Base-by-base conservation (phyloP, 306 rosid species). In the Glycine latifolia region DNA sequence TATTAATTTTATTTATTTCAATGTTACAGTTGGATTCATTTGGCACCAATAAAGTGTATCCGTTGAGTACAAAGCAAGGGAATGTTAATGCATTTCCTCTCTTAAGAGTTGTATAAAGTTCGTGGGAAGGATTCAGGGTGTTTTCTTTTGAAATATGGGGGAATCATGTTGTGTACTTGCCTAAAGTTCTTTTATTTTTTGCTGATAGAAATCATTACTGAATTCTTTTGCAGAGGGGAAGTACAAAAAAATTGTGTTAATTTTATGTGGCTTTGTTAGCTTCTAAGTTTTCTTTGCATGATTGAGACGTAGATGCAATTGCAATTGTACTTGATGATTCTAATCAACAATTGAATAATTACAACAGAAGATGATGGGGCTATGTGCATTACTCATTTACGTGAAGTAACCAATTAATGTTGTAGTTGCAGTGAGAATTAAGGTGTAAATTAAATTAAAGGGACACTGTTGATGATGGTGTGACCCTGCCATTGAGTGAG, bases 201-300 rank as follows among this genome's bases (percentile, higher is more conserved):
- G 58, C 59, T 17, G 37, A 43, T 10, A 6, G 58, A 55, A 81
- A 81, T 81, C 61, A 81, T 81, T 81, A 75, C 80, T 44, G n/a
- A 47, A 10, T 15, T 14, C 17, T 59, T 71, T 47, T 10, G 60
- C 39, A 56, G 5, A 63, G 17, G 13, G 13, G 55, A 75, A 60
- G 37, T 67, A 50, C 56, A n/a, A 71, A 71, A 14, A 53, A 17
- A 53, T 13, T 13, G 71, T 48, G 20, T 7, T 60, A 43, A 54
- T 68, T 68, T 81, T 81, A 46, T 46, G 79, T 60, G 72, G 70
- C 69, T 65, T 83, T 85, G 81, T 92, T 94, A 87, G 94, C 98
- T 90, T 92, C 91, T 87, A 94, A 92, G 98, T 91, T 90, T 88
- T 91, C 66, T 84, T 69, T 87, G 87, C 83, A 89, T 92, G 91